Evolutionary conservation across 352 stramenopile species (phyloP), one percentile per base, ranked within the genome.

Genomic region (Phytophthora nicotianae): DNA sequence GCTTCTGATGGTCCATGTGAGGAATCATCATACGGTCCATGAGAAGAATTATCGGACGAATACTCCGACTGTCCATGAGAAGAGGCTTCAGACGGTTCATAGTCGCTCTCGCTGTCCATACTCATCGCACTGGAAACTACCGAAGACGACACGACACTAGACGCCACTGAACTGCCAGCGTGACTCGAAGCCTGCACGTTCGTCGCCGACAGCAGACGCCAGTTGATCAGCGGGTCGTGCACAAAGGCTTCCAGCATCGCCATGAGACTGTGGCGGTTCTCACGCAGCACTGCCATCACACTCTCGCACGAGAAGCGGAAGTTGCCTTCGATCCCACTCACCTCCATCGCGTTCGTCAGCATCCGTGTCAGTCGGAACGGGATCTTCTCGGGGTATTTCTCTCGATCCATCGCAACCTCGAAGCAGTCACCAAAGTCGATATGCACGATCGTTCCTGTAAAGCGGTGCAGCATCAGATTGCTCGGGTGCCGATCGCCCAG

Each of bases 231-330:
- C 27, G 98, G 98, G 75, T 99, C 98, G 72, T 99, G 97, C 21
- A 99, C 97, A 80, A 99, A 99, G 10, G 98, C 97, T 80, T 99
- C 98, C 1, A 99, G 86, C 97, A 99, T 99, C 9, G 97, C 95
- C 76, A 99, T 98, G 14, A 99, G 70, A 59, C 90, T 98, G 74
- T 99, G 97, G 27, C 95, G 81, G 72, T 99, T 99, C 65, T 99
- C 91, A 35, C 97, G 86, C 47, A 99, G 74, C 11, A 99, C 96
- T 33, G 83, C 73, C 97, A 99, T 99, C 4, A 99, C 98, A 47
- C 88, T 84, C 72, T 99, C 97, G 48, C 96, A 99, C 37, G 97
- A 99, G 53, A 87, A 98, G 7, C 97, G 86, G 72, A 99, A 99
- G 51, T 97, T 99, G 56, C 98, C 98, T 78, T 99, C 97, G 41